Conservation (phyloP, 2,329 filamentous ascomycete species). For the Xylaria sp. region DNA sequence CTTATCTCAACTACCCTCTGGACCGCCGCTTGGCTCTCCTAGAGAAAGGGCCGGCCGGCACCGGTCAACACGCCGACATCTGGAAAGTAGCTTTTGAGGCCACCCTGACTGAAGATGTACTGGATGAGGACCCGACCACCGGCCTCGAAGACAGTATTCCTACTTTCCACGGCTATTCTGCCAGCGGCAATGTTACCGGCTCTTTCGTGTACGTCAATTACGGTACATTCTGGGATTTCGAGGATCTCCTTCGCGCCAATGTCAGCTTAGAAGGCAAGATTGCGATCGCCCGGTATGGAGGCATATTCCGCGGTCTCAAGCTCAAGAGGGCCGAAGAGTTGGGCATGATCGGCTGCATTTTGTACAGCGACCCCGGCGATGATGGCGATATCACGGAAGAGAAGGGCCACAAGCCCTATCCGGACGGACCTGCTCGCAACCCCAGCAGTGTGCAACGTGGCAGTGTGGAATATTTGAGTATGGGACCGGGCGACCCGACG, state of each 20-base stretch:
- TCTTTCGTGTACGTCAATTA: slow-evolving; percentile 91
- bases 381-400: slow-evolving; percentile 81
- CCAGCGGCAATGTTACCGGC: slow-evolving; percentile 87
- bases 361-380: slow-evolving; percentile 89
- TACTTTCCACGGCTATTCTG: slow-evolving; percentile 94
- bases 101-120: slow-evolving; percentile 79
- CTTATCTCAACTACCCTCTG: slow-evolving; percentile 78
- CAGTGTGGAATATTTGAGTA: slow-evolving; percentile 80
- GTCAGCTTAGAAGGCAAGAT: slow-evolving; percentile 83
- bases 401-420: slow-evolving; percentile 81
- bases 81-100: slow-evolving; percentile 79
- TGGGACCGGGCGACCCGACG: slow-evolving; percentile 76
- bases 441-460: slow-evolving; percentile 90
- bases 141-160: slow-evolving; percentile 75
- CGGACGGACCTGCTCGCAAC: slow-evolving; percentile 83
- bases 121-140: slow-evolving; percentile 83
- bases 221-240: slow-evolving; percentile 83
- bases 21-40: slow-evolving; percentile 73
- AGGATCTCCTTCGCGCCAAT: slow-evolving; percentile 77
- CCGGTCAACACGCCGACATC: slow-evolving; percentile 39
- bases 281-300: slow-evolving; percentile 83
- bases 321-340: slow-evolving; percentile 90
- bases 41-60: slow-evolving; percentile 50
- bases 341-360: slow-evolving; percentile 82
- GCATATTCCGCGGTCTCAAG: slow-evolving; percentile 87